These are phyloP conservation scores for Medicago truncatula DNA, from an alignment of 306 rosid genomes.

Conservation along the genomic window MtrunA17r5.0-ANR NC_053046.1:2851501-2852000, in stretches of 20 bases:
- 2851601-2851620: slow-evolving; percentile 47
- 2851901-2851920: slow-evolving; percentile 10
- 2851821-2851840: neutral
- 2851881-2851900: neutral
- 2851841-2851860: slow-evolving; percentile 37
- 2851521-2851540: neutral
- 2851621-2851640: slow-evolving; percentile 70
- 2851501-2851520: neutral
- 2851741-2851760: slow-evolving; percentile 45
- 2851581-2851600: slow-evolving; percentile 20
- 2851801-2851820: neutral
- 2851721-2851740: slow-evolving; percentile 41
- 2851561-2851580: neutral
- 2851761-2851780: neutral
- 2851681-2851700: neutral
- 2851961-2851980: neutral
- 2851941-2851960: neutral
- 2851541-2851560: neutral
- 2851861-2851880: neutral
- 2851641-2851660: slow-evolving; percentile 42
- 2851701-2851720: slow-evolving; percentile 30
- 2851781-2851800: slow-evolving; percentile 14
- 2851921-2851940: slow-evolving; percentile 16
- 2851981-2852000: neutral
- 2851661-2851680: slow-evolving; percentile 32